A percentile compares a stretch with the other conserved stretches of the same genome.
phyloP scores from a whole-genome alignment of 2,329 filamentous ascomycete species.

The Hypoxylon sp. region DNA sequence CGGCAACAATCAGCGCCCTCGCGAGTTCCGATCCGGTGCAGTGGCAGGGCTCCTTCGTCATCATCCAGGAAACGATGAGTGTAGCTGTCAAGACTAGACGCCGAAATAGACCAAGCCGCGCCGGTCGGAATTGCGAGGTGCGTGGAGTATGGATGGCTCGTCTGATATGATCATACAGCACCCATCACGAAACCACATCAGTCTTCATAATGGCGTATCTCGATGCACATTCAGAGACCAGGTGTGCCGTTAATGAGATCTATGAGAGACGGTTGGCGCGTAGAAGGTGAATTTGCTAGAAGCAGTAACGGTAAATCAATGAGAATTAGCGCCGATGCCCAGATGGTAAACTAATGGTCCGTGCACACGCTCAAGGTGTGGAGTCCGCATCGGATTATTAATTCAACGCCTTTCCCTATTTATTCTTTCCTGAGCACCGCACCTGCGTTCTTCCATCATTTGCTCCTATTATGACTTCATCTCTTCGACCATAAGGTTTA shows the following conservation, averaged over 20 bases:
- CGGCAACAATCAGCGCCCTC: constrained; percentile 10
- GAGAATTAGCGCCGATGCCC: constrained; percentile 20
- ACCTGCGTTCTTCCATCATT: not conserved
- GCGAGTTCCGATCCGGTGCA: constrained; percentile 14
- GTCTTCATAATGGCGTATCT: not conserved
- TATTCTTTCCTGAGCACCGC: not conserved
- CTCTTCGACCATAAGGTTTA: not conserved
- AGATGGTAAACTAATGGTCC: constrained; percentile 19
- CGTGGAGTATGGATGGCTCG: not conserved
- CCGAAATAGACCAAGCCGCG: constrained; percentile 26
- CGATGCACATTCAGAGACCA: not conserved
- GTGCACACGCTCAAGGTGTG: constrained; percentile 23
- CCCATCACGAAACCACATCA: constrained; percentile 18
- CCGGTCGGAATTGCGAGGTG: constrained; percentile 23
- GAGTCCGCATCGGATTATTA: constrained; percentile 40
- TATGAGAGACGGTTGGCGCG: constrained; percentile 7
- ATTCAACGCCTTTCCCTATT: constrained; percentile 29
- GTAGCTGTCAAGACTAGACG: constrained; percentile 22
- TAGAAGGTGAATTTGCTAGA: constrained; percentile 33
- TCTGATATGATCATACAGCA: not conserved
- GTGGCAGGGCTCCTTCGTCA: constrained; percentile 33
- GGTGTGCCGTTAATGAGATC: constrained; percentile 11
- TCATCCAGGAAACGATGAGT: constrained; percentile 27
- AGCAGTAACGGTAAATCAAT: constrained; percentile 21
- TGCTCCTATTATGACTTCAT: constrained; percentile 1